Conservation (phyloP, 106 monocot species). For the Dendrobium nobile region DNA sequence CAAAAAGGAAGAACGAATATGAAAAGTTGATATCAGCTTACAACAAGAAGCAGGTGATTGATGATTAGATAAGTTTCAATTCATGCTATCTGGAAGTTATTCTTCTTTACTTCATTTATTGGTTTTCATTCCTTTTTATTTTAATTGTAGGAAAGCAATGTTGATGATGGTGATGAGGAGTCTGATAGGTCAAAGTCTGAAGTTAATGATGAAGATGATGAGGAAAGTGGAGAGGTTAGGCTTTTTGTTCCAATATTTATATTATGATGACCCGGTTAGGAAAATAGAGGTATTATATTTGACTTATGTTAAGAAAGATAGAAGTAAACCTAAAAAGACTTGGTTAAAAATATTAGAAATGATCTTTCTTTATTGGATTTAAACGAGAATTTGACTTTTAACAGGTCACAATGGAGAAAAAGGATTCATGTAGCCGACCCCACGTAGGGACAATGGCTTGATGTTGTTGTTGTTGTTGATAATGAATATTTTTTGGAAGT, state of each 20-base stretch:
- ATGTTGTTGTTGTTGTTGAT: too few relatives aligned
- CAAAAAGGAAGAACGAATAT: constrained; percentile 30
- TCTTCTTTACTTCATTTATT: not conserved
- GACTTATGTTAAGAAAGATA: too few relatives aligned
- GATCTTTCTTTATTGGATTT: too few relatives aligned
- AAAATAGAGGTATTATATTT: too few relatives aligned
- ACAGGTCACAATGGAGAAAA: too few relatives aligned
- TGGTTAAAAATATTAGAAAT: too few relatives aligned
- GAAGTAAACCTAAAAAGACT: too few relatives aligned
- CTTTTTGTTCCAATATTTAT: not conserved
- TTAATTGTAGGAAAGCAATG: constrained; percentile 9
- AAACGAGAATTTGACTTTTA: too few relatives aligned
- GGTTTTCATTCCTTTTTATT: not conserved
- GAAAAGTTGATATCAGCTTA: constrained; percentile 32
- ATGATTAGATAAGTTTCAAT: not conserved
- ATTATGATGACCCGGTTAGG: too few relatives aligned
- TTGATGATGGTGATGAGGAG: constrained; percentile 25
- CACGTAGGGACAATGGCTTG: too few relatives aligned
- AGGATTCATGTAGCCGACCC: too few relatives aligned
- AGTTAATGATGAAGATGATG: constrained; percentile 32
- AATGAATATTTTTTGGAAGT: too few relatives aligned
- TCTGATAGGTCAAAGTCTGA: constrained; percentile 37
- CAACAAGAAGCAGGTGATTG: constrained; percentile 26
- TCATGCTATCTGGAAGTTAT: not conserved
- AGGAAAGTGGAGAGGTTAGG: constrained; percentile 24